Percentiles rank a stretch among this genome's conserved stretches.
These are phyloP conservation scores for Pichia sp. DNA, from an alignment of 1,139 yeast species.

Conservation along the genomic window DNA sequence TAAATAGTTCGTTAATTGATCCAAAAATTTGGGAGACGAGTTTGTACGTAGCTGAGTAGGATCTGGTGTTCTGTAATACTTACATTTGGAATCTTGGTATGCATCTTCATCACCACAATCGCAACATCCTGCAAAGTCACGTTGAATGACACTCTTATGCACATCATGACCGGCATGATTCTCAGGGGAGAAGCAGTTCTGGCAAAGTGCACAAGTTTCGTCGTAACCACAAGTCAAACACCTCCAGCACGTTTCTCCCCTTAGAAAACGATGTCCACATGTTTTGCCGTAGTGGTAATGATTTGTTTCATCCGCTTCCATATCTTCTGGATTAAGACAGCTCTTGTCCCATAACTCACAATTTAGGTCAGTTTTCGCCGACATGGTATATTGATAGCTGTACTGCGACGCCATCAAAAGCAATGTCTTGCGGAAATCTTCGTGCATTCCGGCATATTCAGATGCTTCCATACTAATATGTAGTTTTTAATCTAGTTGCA, in stretches of 20 bases:
- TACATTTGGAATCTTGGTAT: conserved; percentile 40
- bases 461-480: too few relatives aligned
- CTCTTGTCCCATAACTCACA: too few relatives aligned
- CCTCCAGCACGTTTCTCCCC: conserved; percentile 84
- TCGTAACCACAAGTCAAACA: conserved; percentile 80
- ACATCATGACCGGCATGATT: conserved; percentile 74
- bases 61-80: conserved; percentile 21
- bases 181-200: conserved; percentile 64
- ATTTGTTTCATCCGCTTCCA: conserved; percentile 18
- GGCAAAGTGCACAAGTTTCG: conserved; percentile 83
- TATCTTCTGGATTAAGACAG: conserved; percentile 19
- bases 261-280: conserved; percentile 67
- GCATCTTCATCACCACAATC: conserved; percentile 64
- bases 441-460: too few relatives aligned
- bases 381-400: too few relatives aligned
- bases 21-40: conserved; percentile 32
- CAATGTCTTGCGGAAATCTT: too few relatives aligned
- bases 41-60: conserved; percentile 2
- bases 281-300: conserved; percentile 62
- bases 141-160: conserved; percentile 60
- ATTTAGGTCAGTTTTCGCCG: too few relatives aligned
- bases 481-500: too few relatives aligned
- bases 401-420: too few relatives aligned
- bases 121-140: conserved; percentile 85
- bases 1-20: conserved; percentile 38